Evolutionary conservation across 2,329 filamentous ascomycete species (phyloP).

Genomic region (Malbranchea zuffiana): DNA sequence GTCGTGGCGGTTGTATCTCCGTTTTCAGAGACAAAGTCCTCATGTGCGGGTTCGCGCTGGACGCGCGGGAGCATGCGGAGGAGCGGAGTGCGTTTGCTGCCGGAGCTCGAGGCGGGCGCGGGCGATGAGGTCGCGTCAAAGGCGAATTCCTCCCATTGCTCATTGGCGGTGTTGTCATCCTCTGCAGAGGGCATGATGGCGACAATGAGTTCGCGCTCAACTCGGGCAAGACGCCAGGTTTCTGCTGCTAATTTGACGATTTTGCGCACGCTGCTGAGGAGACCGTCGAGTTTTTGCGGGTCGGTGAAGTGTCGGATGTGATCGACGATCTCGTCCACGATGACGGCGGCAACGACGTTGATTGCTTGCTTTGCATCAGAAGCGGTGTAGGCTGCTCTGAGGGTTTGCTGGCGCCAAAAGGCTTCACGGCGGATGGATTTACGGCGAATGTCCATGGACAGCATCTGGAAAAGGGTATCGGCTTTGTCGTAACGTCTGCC

Average conservation of each 20-base stretch:
- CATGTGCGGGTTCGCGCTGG: constrained; percentile 41
- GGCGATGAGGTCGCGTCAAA: constrained; percentile 9
- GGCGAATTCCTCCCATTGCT: constrained; percentile 29
- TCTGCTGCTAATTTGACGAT: constrained; percentile 49
- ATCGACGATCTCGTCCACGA: constrained; percentile 47
- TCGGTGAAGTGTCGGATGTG: constrained; percentile 45
- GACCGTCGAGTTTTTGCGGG: constrained; percentile 40
- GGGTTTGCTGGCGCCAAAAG: constrained; percentile 48
- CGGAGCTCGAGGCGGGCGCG: neutral
- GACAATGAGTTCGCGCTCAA: constrained; percentile 46
- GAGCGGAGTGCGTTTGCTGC: constrained; percentile 25
- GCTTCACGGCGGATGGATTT: constrained; percentile 48
- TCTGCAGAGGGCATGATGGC: constrained; percentile 40
- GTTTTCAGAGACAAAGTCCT: constrained; percentile 33
- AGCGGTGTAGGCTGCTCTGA: constrained; percentile 47
- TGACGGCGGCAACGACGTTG: constrained; percentile 44
- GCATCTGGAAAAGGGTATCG: constrained; percentile 44
- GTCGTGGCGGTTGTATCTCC: constrained; percentile 35
- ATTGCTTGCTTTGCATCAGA: constrained; percentile 47
- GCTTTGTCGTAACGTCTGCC: constrained; percentile 45
- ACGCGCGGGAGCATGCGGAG: constrained; percentile 44
- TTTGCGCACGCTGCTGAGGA: constrained; percentile 41
- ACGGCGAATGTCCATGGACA: constrained; percentile 46
- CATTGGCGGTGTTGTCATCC: constrained; percentile 25
- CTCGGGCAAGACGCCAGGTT: constrained; percentile 47